Percentiles rank a stretch among this genome's conserved stretches.
phyloP scores from a whole-genome alignment of 2,329 filamentous ascomycete genomes.

The Colletotrichum theobromicola region DNA sequence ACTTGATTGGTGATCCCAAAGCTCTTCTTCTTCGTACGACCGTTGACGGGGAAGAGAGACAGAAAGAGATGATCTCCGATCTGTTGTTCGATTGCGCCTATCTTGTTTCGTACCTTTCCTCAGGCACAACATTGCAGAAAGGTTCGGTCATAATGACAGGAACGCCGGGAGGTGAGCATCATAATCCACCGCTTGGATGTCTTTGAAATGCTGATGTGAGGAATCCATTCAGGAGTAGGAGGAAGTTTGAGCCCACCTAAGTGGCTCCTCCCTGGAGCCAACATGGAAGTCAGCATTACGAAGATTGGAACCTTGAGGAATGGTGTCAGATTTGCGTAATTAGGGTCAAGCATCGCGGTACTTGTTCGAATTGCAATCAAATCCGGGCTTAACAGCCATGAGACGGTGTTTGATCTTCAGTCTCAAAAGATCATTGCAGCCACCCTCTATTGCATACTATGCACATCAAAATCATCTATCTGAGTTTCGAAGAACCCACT shows the following conservation, averaged over 20 bases:
- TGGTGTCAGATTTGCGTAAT: conserved; percentile 30
- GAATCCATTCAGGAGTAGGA: conserved; percentile 37
- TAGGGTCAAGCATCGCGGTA: background rate
- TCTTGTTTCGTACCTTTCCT: conserved; percentile 40
- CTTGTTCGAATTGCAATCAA: background rate
- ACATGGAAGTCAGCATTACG: conserved; percentile 42
- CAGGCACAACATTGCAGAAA: conserved; percentile 46
- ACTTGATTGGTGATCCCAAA: conserved; percentile 46
- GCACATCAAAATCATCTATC: background rate
- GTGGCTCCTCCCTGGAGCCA: conserved; percentile 42
- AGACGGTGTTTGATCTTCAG: background rate
- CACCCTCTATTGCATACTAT: background rate
- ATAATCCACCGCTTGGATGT: background rate
- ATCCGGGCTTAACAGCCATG: background rate
- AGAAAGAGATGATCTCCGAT: conserved; percentile 44
- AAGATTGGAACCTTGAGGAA: conserved; percentile 47
- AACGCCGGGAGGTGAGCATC: conserved; percentile 42
- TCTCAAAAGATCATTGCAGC: background rate
- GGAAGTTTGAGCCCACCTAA: conserved; percentile 45
- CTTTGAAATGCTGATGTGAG: background rate
- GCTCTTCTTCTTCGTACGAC: conserved; percentile 47
- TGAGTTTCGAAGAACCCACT: background rate
- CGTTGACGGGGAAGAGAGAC: conserved; percentile 52
- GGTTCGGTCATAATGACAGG: conserved; percentile 52
- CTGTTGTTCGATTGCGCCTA: conserved; percentile 49